Percentiles rank a stretch among this genome's conserved stretches.
Evolutionary conservation across 139 green algal species (phyloP).

Genomic region (Raphidocelis subcapitata): DNA sequence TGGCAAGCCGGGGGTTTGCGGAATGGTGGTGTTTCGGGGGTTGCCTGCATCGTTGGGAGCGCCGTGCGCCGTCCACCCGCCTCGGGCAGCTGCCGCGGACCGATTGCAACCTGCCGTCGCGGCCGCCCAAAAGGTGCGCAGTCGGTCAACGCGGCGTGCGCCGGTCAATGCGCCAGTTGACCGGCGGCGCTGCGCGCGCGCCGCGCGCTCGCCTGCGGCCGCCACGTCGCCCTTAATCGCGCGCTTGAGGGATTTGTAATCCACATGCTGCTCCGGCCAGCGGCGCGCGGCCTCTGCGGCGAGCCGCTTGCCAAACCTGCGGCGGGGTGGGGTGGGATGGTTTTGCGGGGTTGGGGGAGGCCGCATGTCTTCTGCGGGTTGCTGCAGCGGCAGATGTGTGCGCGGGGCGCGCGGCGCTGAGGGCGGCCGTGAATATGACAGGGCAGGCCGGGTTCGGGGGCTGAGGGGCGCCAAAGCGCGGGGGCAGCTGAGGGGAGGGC

Average conservation of each 20-base stretch:
- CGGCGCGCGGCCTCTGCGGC: conserved; percentile 44
- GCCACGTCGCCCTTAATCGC: conserved; percentile 62
- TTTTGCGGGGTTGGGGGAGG: too few relatives aligned
- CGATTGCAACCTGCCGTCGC: too few relatives aligned
- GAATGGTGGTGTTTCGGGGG: neutral
- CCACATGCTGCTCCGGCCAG: conserved; percentile 49
- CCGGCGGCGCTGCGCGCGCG: neutral
- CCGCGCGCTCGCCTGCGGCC: conserved; percentile 29
- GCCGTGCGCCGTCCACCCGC: neutral
- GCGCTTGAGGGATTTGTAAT: conserved; percentile 74
- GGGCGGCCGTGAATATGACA: too few relatives aligned
- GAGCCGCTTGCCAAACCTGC: conserved; percentile 76
- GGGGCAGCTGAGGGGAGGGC: too few relatives aligned
- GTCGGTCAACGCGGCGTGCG: neutral
- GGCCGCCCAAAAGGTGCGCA: too few relatives aligned
- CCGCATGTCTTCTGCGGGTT: too few relatives aligned
- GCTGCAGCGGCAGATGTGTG: too few relatives aligned
- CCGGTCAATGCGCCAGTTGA: neutral
- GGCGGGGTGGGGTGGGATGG: too few relatives aligned
- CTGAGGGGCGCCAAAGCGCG: too few relatives aligned
- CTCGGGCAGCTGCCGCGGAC: too few relatives aligned
- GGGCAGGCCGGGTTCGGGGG: too few relatives aligned
- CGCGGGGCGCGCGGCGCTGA: too few relatives aligned
- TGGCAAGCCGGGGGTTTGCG: neutral
- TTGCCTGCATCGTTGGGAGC: neutral